Percentiles rank a stretch among this genome's conserved stretches.
Evolutionary conservation across 2,329 filamentous ascomycete genomes (phyloP).

Genomic region (Aspergillus candidus): DNA sequence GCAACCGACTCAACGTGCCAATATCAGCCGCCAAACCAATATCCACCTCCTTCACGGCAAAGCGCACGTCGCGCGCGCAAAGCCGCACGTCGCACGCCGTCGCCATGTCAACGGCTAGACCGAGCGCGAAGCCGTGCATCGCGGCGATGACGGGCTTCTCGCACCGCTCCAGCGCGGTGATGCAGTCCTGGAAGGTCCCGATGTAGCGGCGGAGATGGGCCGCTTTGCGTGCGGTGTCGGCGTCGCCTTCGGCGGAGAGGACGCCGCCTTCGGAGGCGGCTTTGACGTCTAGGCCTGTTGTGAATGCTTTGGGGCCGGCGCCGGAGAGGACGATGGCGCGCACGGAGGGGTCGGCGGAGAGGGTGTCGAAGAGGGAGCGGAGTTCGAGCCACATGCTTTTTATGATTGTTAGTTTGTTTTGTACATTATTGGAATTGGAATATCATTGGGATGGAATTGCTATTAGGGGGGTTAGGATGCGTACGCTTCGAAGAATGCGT

Average conservation of each 20-base stretch:
- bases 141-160: slow-evolving; percentile 86
- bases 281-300: slow-evolving; percentile 75
- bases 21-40: slow-evolving; percentile 46
- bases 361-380: slow-evolving; percentile 61
- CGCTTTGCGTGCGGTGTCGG: slow-evolving; percentile 61
- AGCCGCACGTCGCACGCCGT: slow-evolving; percentile 41
- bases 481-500: slow-evolving; percentile 70
- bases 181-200: slow-evolving; percentile 70
- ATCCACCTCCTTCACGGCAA: slow-evolving; percentile 46
- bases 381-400: slow-evolving; percentile 78
- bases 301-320: slow-evolving; percentile 77
- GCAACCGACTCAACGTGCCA: slow-evolving; percentile 42
- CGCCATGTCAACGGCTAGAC: slow-evolving; percentile 64
- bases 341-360: slow-evolving; percentile 66
- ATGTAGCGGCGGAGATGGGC: slow-evolving; percentile 61
- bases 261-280: slow-evolving; percentile 54
- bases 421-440: not conserved
- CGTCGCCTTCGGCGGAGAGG: slow-evolving; percentile 25
- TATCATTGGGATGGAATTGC: not conserved
- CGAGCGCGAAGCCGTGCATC: slow-evolving; percentile 71
- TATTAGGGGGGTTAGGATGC: slow-evolving; percentile 8
- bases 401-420: slow-evolving; percentile 3
- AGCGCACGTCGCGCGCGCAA: slow-evolving; percentile 30
- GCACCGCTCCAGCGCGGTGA: slow-evolving; percentile 72
- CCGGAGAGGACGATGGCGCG: slow-evolving; percentile 75